phyloP scores from a whole-genome alignment of 1,284 basidiomycete species.

The Naganishia albida region DNA sequence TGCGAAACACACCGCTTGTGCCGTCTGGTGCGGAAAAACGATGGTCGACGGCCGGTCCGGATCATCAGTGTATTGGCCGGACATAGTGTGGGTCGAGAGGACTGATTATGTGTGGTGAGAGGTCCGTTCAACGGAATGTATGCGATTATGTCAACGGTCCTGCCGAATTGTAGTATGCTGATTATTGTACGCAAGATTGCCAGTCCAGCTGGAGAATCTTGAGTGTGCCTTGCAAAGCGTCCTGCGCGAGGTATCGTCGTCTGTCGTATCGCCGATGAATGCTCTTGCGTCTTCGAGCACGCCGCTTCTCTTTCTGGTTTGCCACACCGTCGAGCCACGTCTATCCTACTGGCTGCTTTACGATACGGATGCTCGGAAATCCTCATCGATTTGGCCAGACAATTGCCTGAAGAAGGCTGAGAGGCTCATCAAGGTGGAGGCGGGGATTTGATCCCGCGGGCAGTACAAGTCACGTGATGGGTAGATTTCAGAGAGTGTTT shows the following conservation, averaged over 20 bases:
- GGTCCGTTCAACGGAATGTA: background rate
- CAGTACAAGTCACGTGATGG: constrained; percentile 2
- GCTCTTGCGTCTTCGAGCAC: too few relatives aligned
- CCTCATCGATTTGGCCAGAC: too few relatives aligned
- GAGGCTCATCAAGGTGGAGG: background rate
- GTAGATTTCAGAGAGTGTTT: constrained; percentile 22
- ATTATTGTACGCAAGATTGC: background rate
- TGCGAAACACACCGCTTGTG: constrained; percentile 23
- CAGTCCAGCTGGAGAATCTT: background rate
- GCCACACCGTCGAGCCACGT: too few relatives aligned
- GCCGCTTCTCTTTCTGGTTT: too few relatives aligned
- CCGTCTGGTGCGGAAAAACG: constrained; percentile 23
- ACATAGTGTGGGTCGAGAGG: background rate
- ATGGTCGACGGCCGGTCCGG: constrained; percentile 15
- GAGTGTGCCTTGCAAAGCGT: too few relatives aligned
- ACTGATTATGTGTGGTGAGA: background rate
- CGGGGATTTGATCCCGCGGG: constrained; percentile 7
- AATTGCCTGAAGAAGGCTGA: too few relatives aligned
- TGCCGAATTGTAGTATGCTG: too few relatives aligned
- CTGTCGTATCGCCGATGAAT: too few relatives aligned
- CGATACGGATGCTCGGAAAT: too few relatives aligned
- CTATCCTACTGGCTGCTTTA: too few relatives aligned
- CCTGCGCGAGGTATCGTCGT: too few relatives aligned
- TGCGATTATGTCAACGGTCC: too few relatives aligned
- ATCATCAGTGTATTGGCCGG: constrained; percentile 19